These are phyloP conservation scores for Ligustrum vulgare DNA, from an alignment of 257 asterid species.

Conservation along the genomic window DNA sequence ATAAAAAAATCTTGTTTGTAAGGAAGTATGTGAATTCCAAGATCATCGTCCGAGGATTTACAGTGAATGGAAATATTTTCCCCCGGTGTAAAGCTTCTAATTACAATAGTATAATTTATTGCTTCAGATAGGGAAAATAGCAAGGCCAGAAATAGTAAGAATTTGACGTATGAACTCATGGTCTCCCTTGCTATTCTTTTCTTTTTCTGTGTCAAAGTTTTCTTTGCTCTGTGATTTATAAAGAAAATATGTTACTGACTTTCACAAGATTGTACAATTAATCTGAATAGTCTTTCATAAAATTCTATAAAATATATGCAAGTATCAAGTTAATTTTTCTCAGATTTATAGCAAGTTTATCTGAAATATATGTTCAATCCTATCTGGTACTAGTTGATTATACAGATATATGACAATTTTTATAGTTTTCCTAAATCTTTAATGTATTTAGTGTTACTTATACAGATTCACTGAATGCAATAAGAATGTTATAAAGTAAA, in stretches of 20 bases:
- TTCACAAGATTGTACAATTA: too few species aligned
- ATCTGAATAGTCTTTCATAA: not conserved
- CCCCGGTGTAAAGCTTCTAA: not conserved
- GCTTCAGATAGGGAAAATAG: not conserved
- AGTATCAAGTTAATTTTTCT: not conserved
- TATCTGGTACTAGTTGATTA: not conserved
- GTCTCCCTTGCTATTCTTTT: not conserved
- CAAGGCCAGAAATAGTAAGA: not conserved
- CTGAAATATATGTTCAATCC: not conserved
- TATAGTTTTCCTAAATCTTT: not conserved
- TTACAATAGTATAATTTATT: not conserved
- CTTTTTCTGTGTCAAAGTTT: not conserved
- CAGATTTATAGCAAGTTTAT: not conserved
- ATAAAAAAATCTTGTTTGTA: not conserved
- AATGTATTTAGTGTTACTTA: not conserved
- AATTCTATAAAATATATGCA: not conserved
- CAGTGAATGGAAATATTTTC: slow-evolving; percentile 7
- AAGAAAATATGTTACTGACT: not conserved
- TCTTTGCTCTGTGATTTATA: not conserved
- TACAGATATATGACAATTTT: not conserved
- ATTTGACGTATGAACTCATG: not conserved
- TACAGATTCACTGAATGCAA: not conserved
- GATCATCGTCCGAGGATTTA: slow-evolving; percentile 6
- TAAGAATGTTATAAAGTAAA: too few species aligned
- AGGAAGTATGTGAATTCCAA: slow-evolving; percentile 9